phyloP scores from a whole-genome alignment of 1,284 basidiomycete genomes.

The Phenoliferia sp. region DNA sequence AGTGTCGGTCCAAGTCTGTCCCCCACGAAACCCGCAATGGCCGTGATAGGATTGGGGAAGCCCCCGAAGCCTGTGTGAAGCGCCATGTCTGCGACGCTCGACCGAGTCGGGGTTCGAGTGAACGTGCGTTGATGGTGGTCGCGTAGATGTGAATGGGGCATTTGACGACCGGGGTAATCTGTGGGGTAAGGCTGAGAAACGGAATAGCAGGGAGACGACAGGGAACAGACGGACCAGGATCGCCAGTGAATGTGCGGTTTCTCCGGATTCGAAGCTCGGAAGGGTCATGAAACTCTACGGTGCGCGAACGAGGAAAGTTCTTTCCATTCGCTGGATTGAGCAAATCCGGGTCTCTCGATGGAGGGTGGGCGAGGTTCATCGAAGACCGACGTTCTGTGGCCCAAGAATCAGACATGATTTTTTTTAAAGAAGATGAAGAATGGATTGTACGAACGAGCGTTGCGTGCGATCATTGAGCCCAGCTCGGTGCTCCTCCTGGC shows the following conservation, averaged over 20 bases:
- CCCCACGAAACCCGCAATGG: slow-evolving; percentile 52
- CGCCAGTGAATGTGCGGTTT: slow-evolving; percentile 13
- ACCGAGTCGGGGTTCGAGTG: slow-evolving; percentile 30
- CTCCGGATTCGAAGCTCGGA: slow-evolving; percentile 21
- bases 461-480: too few species aligned
- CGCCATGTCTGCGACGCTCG: slow-evolving; percentile 38
- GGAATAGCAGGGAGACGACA: not conserved
- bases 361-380: not conserved
- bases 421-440: not conserved
- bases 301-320: slow-evolving; percentile 52
- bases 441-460: not conserved
- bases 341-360: not conserved
- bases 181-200: not conserved
- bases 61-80: slow-evolving; percentile 64
- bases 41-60: slow-evolving; percentile 72
- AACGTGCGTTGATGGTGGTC: slow-evolving; percentile 15
- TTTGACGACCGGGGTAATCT: slow-evolving; percentile 23
- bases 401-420: not conserved
- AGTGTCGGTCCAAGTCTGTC: slow-evolving; percentile 6
- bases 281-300: slow-evolving; percentile 52
- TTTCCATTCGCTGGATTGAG: not conserved
- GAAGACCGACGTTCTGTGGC: not conserved
- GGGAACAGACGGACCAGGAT: slow-evolving; percentile 5
- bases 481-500: too few species aligned
- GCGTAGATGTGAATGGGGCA: slow-evolving; percentile 25